Base-by-base conservation (phyloP, 75 land plant species). In the Sequoia sempervirens region DNA sequence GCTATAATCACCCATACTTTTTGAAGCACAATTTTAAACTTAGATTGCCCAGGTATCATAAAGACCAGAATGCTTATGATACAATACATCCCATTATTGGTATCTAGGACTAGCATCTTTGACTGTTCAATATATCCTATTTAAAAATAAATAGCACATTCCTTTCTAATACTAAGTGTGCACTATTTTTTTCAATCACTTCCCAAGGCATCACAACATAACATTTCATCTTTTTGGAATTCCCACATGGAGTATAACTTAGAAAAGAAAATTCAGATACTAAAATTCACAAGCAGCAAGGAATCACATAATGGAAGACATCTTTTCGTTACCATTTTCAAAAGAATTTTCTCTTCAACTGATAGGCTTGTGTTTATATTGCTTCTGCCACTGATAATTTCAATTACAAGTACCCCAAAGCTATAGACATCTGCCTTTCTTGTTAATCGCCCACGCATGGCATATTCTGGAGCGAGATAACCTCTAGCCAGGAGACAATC, bases 401-500 rank as follows among this genome's bases (percentile, higher is more conserved):
- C 85, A 36, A 84, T 58, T n/a, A 83, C 34, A 41, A 84, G 56
- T 38, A 84, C 61, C 50, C 85, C 85, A 82, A 84, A 84, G 32
- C 74, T 66, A 52, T 82, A 84, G 84, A 84, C 40, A 47, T 84
- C 85, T 41, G 84, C 85, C 50, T 84, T 84, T 45, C 82, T 66
- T 34, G 85, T 84, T 28, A 84, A 83, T 58, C 34, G 84, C 41
- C 85, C 84, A 47, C 54, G 50, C 84, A 84, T 46, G 50, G 83
- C 52, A 84, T 84, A 84, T 84, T 84, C 85, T 82, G 85, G 85
- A 82, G 85, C 83, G 20, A 84, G 30, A 54, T 84, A 84, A 45
- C 85, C 85, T 81, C 85, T 84, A 11, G 38, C 30, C 23, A 37
- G 32, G 37, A 11, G 40, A 81, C 56, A 81, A 50, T 1, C 14